Conservation (phyloP, 345 rosid genomes). For the Eucalyptus paniculata region DNA sequence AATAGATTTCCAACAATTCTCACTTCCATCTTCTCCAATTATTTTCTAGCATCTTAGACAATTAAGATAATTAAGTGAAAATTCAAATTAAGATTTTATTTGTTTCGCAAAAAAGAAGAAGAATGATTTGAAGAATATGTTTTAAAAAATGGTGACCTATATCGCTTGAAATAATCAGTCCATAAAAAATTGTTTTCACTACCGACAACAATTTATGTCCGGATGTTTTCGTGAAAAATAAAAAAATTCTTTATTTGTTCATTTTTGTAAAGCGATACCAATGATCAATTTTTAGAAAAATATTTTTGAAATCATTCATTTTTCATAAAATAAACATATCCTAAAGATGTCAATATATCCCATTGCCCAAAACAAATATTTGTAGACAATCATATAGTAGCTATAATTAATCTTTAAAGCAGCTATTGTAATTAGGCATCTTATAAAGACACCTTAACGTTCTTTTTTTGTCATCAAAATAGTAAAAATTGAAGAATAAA, state of each 20-base stretch:
- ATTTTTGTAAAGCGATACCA: not conserved
- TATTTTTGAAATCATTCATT: not conserved
- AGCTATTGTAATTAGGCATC: not conserved
- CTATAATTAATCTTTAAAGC: no score
- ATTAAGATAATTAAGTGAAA: not conserved
- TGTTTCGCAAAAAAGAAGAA: rapidly evolving
- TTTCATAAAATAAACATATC: not conserved
- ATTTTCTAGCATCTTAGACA: not conserved
- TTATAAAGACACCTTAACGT: no score
- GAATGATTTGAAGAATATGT: not conserved
- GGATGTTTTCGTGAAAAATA: rapidly evolving
- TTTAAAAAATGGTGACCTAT: not conserved
- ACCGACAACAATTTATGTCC: not conserved
- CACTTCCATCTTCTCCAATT: not conserved
- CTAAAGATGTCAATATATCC: not conserved
- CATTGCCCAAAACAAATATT: not conserved
- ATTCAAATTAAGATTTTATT: not conserved
- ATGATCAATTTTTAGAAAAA: not conserved
- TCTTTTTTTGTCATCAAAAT: not conserved
- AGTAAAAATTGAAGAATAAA: not conserved
- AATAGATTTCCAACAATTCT: not conserved
- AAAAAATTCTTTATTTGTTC: not conserved
- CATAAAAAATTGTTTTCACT: not conserved
- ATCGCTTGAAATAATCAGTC: not conserved
- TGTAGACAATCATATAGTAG: not conserved